Conservation (phyloP, 495 filamentous ascomycete species). For the Neurospora sp. region DNA sequence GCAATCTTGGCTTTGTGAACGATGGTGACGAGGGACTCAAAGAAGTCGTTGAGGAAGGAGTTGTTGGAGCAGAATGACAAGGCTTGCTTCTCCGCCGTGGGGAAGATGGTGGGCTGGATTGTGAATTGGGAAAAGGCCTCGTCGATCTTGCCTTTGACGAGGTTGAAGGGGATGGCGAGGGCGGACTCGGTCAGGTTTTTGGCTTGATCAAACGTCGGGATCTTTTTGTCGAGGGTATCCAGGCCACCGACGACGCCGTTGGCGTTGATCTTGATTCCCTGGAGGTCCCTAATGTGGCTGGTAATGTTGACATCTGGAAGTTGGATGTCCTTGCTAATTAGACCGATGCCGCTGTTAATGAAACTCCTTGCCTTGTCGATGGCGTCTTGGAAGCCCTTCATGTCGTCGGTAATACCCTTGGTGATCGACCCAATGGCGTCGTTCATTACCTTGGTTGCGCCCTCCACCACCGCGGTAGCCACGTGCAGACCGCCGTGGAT, state of each 20-base stretch:
- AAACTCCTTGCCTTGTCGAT: no score
- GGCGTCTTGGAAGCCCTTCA: constrained; percentile 42
- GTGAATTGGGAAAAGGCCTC: constrained; percentile 47
- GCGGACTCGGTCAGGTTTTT: constrained; percentile 63
- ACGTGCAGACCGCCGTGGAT: constrained; percentile 66
- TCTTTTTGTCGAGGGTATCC: constrained; percentile 56
- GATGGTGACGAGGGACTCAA: constrained; percentile 55
- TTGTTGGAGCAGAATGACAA: constrained; percentile 84
- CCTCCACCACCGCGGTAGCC: constrained; percentile 56
- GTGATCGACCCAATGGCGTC: constrained; percentile 56
- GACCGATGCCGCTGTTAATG: no score
- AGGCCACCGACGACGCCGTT: constrained; percentile 53
- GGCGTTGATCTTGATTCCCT: constrained; percentile 56
- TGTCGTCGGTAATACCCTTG: constrained; percentile 45
- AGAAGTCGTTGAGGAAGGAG: constrained; percentile 78
- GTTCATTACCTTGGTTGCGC: constrained; percentile 65
- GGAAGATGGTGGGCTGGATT: constrained; percentile 68
- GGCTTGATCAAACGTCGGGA: constrained; percentile 76
- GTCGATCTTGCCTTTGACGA: constrained; percentile 61
- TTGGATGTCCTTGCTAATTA: background rate
- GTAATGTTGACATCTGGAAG: constrained; percentile 47
- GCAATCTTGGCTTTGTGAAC: constrained; percentile 54
- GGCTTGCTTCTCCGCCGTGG: constrained; percentile 67
- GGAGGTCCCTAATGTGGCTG: constrained; percentile 49
- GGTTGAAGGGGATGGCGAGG: constrained; percentile 68